Conservation (phyloP, 2,329 filamentous ascomycete species). For the Paramyrothecium sp. region DNA sequence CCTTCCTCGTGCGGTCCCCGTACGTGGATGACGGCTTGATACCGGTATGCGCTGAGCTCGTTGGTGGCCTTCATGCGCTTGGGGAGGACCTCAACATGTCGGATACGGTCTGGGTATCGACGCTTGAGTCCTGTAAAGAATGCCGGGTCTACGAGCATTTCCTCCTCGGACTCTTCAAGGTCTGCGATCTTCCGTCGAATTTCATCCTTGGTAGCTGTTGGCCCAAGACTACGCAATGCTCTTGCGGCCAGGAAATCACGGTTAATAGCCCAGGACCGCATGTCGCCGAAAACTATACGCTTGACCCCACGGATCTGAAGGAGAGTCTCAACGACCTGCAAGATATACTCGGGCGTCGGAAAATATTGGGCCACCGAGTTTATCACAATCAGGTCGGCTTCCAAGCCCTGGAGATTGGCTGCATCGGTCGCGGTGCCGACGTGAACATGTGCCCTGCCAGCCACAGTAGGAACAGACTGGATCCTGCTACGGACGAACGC, state of each 20-base stretch:
- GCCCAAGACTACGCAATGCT: slow-evolving; percentile 3
- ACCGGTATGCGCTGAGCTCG: background rate
- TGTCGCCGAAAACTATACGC: slow-evolving; percentile 16
- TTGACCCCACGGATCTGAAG: slow-evolving; percentile 1
- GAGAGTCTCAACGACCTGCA: slow-evolving; percentile 2
- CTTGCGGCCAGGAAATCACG: slow-evolving; percentile 10
- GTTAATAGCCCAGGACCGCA: slow-evolving; percentile 15
- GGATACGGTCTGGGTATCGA: slow-evolving; percentile 10
- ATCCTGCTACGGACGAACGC: slow-evolving; percentile 7
- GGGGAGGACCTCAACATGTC: background rate
- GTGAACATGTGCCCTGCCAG: slow-evolving; percentile 6
- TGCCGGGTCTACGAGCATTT: slow-evolving; percentile 20
- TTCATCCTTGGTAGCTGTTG: slow-evolving; percentile 2
- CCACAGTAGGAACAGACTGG: slow-evolving; percentile 3
- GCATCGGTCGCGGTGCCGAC: slow-evolving; percentile 11
- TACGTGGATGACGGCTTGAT: background rate
- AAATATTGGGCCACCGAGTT: slow-evolving; percentile 9
- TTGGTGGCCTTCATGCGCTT: background rate
- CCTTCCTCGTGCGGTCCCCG: background rate
- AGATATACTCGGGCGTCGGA: slow-evolving; percentile 4
- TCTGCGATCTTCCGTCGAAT: slow-evolving; percentile 7
- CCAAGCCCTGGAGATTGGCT: background rate
- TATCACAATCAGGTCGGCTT: slow-evolving; percentile 9
- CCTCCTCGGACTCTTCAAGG: slow-evolving; percentile 13
- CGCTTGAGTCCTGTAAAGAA: slow-evolving; percentile 16